A percentile compares a stretch with the other conserved stretches of the same genome.
These are phyloP conservation scores for Arthrobotrys musiformis DNA, from an alignment of 2,329 filamentous ascomycete species.

Conservation along the genomic window DNA sequence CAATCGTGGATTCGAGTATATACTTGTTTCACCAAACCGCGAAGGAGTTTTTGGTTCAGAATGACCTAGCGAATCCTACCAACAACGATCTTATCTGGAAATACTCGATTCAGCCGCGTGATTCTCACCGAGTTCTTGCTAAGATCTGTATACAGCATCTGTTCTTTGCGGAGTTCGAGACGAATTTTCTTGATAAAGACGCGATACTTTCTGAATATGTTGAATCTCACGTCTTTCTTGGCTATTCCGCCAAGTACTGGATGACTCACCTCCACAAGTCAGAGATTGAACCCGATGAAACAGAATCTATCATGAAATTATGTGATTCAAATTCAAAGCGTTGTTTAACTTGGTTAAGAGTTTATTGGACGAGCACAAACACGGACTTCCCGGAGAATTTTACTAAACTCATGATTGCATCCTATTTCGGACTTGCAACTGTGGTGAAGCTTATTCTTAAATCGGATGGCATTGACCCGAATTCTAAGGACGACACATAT, in stretches of 20 bases:
- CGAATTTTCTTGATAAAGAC: not conserved
- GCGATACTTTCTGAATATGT: not conserved
- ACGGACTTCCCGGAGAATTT: too few species aligned
- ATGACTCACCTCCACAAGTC: not conserved
- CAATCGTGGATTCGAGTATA: slow-evolving; percentile 59
- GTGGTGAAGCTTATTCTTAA: too few species aligned
- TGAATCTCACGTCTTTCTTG: not conserved
- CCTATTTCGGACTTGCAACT: too few species aligned
- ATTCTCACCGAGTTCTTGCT: slow-evolving; percentile 21
- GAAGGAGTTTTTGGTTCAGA: slow-evolving; percentile 61
- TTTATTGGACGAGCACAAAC: too few species aligned
- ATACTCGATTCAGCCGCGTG: slow-evolving; percentile 1
- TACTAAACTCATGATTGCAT: too few species aligned
- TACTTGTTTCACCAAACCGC: slow-evolving; percentile 61
- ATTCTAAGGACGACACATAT: too few species aligned
- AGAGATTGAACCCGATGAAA: not conserved
- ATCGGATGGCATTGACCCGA: too few species aligned
- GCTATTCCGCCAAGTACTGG: slow-evolving; percentile 25
- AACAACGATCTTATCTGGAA: not conserved
- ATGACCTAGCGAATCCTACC: not conserved
- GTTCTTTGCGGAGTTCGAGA: slow-evolving; percentile 1
- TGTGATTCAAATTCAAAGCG: slow-evolving; percentile 12
- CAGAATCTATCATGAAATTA: not conserved
- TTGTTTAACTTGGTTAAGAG: slow-evolving; percentile 16
- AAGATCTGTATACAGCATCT: slow-evolving; percentile 1